These are phyloP conservation scores for Verbascum thapsus DNA, from an alignment of 257 asterid species.

Conservation along the genomic window DNA sequence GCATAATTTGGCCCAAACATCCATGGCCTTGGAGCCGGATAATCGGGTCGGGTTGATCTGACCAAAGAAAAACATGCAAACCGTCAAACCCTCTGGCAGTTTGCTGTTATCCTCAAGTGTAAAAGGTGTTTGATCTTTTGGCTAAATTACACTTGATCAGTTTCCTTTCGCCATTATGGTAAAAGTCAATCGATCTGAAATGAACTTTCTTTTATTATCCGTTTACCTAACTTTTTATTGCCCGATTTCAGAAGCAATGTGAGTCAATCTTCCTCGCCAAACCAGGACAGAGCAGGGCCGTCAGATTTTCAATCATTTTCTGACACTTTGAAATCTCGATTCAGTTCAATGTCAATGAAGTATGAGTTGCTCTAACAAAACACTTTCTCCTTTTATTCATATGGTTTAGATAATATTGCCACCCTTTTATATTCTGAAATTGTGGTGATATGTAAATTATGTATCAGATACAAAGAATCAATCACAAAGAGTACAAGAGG, in stretches of 20 bases:
- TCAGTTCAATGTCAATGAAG: slow-evolving; percentile 77
- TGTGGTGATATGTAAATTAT: slow-evolving; percentile 13
- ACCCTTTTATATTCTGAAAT: slow-evolving; percentile 22
- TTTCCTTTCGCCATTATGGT: slow-evolving; percentile 14
- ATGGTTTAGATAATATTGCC: not conserved
- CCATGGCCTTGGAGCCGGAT: too few species aligned
- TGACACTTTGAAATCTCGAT: slow-evolving; percentile 80
- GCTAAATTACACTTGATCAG: too few species aligned
- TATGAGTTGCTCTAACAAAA: slow-evolving; percentile 36
- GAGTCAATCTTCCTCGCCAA: slow-evolving; percentile 45
- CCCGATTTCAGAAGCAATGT: slow-evolving; percentile 47
- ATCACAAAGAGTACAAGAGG: slow-evolving; percentile 80
- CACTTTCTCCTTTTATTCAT: not conserved
- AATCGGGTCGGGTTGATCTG: too few species aligned
- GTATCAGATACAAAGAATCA: slow-evolving; percentile 72
- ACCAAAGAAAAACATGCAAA: too few species aligned
- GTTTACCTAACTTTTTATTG: slow-evolving; percentile 20
- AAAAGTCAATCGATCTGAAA: not conserved
- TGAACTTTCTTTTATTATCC: slow-evolving; percentile 1
- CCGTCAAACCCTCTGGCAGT: too few species aligned
- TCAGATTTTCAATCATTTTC: slow-evolving; percentile 74
- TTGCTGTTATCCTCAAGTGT: too few species aligned
- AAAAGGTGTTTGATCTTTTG: too few species aligned
- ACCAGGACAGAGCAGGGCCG: slow-evolving; percentile 77
- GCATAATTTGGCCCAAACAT: too few species aligned